Percentiles rank a stretch among this genome's conserved stretches.
Conservation (phyloP, 2,329 filamentous ascomycete species). For the Pyrenophora tritici-repentis region DNA sequence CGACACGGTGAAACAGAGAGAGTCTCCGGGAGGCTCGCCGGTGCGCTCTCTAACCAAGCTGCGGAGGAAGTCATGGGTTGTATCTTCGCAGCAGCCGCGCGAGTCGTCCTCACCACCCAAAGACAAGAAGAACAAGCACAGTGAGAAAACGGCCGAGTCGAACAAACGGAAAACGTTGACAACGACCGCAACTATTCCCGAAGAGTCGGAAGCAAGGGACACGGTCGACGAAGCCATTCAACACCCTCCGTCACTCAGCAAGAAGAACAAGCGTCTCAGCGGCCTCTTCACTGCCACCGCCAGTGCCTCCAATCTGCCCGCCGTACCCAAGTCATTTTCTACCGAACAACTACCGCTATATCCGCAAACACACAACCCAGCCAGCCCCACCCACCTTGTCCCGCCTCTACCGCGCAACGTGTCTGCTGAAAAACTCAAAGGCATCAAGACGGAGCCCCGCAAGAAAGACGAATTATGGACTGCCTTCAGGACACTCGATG, state of each 20-base stretch:
- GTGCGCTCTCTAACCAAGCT: conserved; percentile 41
- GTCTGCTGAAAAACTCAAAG: conserved; percentile 49
- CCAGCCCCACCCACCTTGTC: conserved; percentile 42
- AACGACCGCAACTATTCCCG: conserved; percentile 36
- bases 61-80: conserved; percentile 45
- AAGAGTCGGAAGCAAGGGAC: conserved; percentile 32
- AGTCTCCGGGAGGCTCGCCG: conserved; percentile 34
- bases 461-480: conserved; percentile 74
- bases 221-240: conserved; percentile 29
- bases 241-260: conserved; percentile 32
- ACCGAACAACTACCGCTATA: conserved; percentile 52
- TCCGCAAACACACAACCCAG: conserved; percentile 38
- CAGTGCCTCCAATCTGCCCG: conserved; percentile 45
- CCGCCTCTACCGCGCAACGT: conserved; percentile 51
- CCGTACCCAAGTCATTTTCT: conserved; percentile 55
- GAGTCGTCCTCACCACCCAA: conserved; percentile 23
- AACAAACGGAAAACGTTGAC: conserved; percentile 34
- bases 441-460: conserved; percentile 49
- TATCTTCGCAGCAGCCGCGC: conserved; percentile 11
- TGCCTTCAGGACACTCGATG: conserved; percentile 69
- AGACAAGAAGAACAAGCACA: conserved; percentile 24
- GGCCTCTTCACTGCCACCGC: conserved; percentile 37
- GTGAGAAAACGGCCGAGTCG: conserved; percentile 21
- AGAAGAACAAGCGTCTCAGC: conserved; percentile 45
- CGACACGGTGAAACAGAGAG: conserved; percentile 31